Evolutionary conservation across 169 alveolate genomes (phyloP).

Genomic region (Blepharisma undulans): DNA sequence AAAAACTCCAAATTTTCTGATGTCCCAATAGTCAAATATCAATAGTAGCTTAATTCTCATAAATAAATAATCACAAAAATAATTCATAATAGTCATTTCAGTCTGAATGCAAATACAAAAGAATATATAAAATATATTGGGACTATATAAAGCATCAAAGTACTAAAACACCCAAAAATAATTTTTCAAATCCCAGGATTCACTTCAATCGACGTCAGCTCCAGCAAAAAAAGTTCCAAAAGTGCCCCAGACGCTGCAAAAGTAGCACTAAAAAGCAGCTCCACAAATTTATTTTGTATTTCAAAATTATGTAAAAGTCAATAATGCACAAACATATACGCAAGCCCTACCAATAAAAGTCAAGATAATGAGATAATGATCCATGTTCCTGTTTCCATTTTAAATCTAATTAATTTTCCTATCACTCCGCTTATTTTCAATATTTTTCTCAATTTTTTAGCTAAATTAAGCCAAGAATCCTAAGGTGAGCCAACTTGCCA

Average conservation of each 20-base stretch:
- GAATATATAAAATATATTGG: neutral
- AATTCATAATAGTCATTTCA: neutral
- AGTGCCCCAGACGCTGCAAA: neutral
- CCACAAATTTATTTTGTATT: neutral
- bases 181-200: neutral
- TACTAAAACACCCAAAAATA: neutral
- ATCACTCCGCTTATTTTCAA: too few relatives aligned
- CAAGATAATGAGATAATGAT: neutral
- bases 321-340: neutral
- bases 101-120: neutral
- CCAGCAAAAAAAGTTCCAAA: constrained; percentile 27
- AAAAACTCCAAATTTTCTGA: neutral
- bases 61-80: neutral
- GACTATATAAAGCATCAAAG: constrained; percentile 20
- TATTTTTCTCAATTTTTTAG: too few relatives aligned
- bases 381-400: constrained; percentile 25
- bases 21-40: neutral
- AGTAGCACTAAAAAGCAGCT: neutral
- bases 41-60: neutral
- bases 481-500: constrained; percentile 29
- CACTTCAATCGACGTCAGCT: neutral
- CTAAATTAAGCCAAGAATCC: neutral
- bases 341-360: neutral
- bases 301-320: constrained; percentile 16
- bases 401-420: neutral